Conservation (phyloP, 768 basidiomycete genomes). For the Mycena metata region DNA sequence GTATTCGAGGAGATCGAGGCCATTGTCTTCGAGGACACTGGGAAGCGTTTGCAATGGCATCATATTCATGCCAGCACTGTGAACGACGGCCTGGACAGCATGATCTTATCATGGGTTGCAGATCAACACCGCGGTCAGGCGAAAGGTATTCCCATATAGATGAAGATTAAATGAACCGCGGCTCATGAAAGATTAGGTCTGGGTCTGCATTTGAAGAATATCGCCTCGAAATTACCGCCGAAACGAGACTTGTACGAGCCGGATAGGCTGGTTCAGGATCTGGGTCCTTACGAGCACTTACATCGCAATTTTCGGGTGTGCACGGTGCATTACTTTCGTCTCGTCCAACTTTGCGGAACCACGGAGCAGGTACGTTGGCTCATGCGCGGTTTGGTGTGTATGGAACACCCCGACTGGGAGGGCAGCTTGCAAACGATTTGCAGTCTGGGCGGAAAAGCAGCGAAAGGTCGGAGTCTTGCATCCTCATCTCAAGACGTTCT, state of each 20-base stretch:
- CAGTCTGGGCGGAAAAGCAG: slow-evolving; percentile 22
- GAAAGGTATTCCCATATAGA: slow-evolving; percentile 23
- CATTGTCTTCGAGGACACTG: slow-evolving; percentile 42
- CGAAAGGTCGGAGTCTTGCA: slow-evolving; percentile 11
- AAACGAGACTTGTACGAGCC: slow-evolving; percentile 42
- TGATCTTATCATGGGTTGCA: slow-evolving; percentile 38
- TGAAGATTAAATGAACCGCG: background rate
- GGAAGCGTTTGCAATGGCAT: slow-evolving; percentile 36
- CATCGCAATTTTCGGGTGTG: slow-evolving; percentile 26
- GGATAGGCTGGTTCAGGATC: slow-evolving; percentile 18
- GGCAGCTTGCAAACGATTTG: slow-evolving; percentile 16
- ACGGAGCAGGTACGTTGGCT: slow-evolving; percentile 1
- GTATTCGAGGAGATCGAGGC: slow-evolving; percentile 40
- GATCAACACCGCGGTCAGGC: slow-evolving; percentile 43
- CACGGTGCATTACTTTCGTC: slow-evolving; percentile 22
- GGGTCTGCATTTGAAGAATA: slow-evolving; percentile 40
- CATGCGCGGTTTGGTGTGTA: slow-evolving; percentile 26
- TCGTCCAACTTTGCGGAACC: slow-evolving; percentile 15
- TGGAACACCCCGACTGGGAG: slow-evolving; percentile 17
- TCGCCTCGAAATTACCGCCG: slow-evolving; percentile 11
- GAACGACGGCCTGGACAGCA: slow-evolving; percentile 30
- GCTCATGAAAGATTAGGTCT: slow-evolving; percentile 37
- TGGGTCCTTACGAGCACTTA: slow-evolving; percentile 43
- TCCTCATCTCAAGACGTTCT: too few relatives aligned
- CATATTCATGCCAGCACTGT: slow-evolving; percentile 38